Evolutionary conservation across 2,329 filamentous ascomycete species (phyloP).

Genomic region (Septoria linicola): DNA sequence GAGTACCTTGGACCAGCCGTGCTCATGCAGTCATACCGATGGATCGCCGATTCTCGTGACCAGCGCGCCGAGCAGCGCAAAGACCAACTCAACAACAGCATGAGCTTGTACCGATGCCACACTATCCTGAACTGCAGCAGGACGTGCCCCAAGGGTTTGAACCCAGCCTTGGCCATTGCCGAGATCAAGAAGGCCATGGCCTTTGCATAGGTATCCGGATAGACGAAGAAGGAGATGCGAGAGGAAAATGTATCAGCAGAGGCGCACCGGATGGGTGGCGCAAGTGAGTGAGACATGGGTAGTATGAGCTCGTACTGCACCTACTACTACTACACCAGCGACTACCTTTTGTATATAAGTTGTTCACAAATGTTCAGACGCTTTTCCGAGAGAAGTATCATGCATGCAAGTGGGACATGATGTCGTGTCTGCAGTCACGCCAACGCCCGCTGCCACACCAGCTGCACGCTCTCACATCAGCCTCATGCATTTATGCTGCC

Average conservation of each 20-base stretch:
- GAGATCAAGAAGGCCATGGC: slow-evolving; percentile 99
- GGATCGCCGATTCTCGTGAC: slow-evolving; percentile 93
- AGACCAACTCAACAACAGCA: slow-evolving; percentile 92
- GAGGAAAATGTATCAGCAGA: not conserved
- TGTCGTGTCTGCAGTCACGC: too few species aligned
- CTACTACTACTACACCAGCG: too few species aligned
- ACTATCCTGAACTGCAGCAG: slow-evolving; percentile 98
- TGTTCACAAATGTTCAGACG: too few species aligned
- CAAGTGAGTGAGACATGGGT: too few species aligned
- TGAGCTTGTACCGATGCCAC: slow-evolving; percentile 98
- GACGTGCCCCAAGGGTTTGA: slow-evolving; percentile 97
- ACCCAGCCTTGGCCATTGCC: slow-evolving; percentile 91
- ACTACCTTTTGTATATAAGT: too few species aligned
- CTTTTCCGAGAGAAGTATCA: too few species aligned
- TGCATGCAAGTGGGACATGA: too few species aligned
- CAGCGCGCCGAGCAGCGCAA: slow-evolving; percentile 85
- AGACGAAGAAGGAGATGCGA: not conserved
- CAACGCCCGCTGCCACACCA: too few species aligned
- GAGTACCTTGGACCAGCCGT: slow-evolving; percentile 97
- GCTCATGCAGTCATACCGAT: slow-evolving; percentile 95
- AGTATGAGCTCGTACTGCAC: too few species aligned
- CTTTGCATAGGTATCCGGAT: slow-evolving; percentile 36
- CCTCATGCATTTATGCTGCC: too few species aligned
- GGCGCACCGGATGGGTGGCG: not conserved
- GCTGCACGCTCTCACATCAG: too few species aligned